Percentiles rank a stretch among this genome's conserved stretches.
Conservation (phyloP, 495 filamentous ascomycete species). For the Penicillium parvum region DNA sequence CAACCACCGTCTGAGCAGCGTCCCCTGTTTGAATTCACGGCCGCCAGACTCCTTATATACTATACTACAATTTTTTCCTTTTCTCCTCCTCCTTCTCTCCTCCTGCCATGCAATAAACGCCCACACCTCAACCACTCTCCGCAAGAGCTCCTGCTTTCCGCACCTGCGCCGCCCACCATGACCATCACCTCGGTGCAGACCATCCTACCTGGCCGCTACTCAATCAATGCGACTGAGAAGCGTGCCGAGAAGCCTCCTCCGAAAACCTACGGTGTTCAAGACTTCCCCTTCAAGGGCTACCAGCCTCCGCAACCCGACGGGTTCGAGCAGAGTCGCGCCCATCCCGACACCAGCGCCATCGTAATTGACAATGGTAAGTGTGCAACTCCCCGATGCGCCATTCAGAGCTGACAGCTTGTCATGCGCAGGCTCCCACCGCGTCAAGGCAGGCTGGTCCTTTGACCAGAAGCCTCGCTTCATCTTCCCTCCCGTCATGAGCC, state of each 20-base stretch:
- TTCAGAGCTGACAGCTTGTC: not conserved
- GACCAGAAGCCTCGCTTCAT: slow-evolving; percentile 72
- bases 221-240: slow-evolving; percentile 31
- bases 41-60: too few relatives aligned
- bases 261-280: slow-evolving; percentile 53
- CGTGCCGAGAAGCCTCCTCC: slow-evolving; percentile 45
- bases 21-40: too few relatives aligned
- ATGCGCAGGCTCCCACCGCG: slow-evolving; percentile 68
- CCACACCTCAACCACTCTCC: slow-evolving; percentile 7
- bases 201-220: slow-evolving; percentile 32
- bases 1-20: too few relatives aligned
- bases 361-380: slow-evolving; percentile 93
- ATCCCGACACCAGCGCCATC: slow-evolving; percentile 63
- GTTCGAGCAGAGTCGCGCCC: slow-evolving; percentile 55
- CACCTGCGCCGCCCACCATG: slow-evolving; percentile 35
- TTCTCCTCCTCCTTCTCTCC: not conserved
- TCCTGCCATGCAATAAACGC: slow-evolving; percentile 34
- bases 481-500: slow-evolving; percentile 84
- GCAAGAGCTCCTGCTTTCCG: slow-evolving; percentile 28
- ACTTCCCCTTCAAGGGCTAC: slow-evolving; percentile 75
- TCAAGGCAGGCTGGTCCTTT: slow-evolving; percentile 94
- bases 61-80: not conserved
- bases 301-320: slow-evolving; percentile 63
- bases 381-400: not conserved
- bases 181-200: slow-evolving; percentile 46